Evolutionary conservation across 495 filamentous ascomycete genomes (phyloP).

Genomic region (Trichoderma erinaceum): DNA sequence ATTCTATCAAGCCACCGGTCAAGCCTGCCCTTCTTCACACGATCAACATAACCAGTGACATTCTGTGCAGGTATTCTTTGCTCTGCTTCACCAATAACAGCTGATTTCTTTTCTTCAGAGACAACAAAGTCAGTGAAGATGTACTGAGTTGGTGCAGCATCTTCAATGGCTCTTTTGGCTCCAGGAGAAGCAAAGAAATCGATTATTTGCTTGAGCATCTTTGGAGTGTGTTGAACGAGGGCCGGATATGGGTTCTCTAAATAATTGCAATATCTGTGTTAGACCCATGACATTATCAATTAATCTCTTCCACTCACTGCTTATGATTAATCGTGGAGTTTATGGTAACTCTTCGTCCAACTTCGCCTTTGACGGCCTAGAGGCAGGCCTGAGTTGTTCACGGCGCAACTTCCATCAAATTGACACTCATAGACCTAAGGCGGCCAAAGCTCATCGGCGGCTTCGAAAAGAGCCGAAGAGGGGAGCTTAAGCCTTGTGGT

Average conservation of each 20-base stretch:
- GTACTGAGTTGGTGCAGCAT: neutral
- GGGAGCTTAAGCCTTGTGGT: neutral
- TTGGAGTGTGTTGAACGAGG: neutral
- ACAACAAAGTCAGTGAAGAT: neutral
- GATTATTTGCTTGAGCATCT: slow-evolving; percentile 2
- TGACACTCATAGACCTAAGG: neutral
- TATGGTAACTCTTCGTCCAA: neutral
- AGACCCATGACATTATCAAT: neutral
- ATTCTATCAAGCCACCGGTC: slow-evolving; percentile 7
- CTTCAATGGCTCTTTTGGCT: slow-evolving; percentile 1
- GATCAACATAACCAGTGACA: slow-evolving; percentile 2
- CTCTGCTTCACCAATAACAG: neutral
- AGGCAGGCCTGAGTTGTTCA: neutral
- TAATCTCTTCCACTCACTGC: neutral
- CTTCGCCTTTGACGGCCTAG: neutral
- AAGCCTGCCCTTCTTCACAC: neutral
- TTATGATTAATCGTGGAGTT: neutral
- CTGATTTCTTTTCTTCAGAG: neutral
- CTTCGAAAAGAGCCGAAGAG: neutral
- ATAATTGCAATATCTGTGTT: neutral
- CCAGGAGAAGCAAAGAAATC: neutral
- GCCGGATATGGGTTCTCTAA: neutral
- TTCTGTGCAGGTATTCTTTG: neutral
- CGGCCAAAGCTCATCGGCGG: slow-evolving; percentile 6
- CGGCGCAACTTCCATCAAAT: neutral